Evolutionary conservation across 192 early-diverging fungal species (phyloP), one percentile per base, ranked within the genome.

Genomic region (Backusella australiensis): DNA sequence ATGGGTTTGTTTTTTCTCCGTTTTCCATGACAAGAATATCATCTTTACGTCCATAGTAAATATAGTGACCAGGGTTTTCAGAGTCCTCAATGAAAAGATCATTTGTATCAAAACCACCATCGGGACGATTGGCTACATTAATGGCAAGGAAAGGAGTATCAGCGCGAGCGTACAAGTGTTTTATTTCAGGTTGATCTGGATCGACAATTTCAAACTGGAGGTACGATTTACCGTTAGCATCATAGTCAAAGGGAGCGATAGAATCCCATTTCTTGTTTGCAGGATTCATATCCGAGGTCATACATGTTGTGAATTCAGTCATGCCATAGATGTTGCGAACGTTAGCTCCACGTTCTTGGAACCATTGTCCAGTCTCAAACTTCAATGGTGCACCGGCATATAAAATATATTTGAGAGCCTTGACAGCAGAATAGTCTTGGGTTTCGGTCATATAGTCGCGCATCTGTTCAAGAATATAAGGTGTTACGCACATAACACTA

Each of bases 1-100:
- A n/a, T n/a, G 81, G 81, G 21, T 75, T 78, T 1, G 81, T 79
- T 38, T 82, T 82, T 52, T 82, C 81, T 17, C 81, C 81, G 29
- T 82, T 82, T 81, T 38, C 35, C 79, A 77, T 74, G 36, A 44
- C 35, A 14, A n/a, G 46, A 19, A 34, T 75, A 42, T 63, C 77
- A 39, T 78, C 81, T 14, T 21, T 53, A n/a, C 81, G 73, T 3
- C 81, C 81, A 41, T 39, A 19, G 23, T 75, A 65, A 14, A 7
- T 34, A 12, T 73, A 81, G 15, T 73, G 56, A 6, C 39, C 63
- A 11, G 70, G 26, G 23, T 41, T 34, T n/a, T 9, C 19, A 3
- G 56, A 6, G 11, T 36, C 53, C 34, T 41, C 44, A 29, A 1
- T 21, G 29, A 76, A 72, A 6, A 81, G 21, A 53, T 81, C 79